phyloP scores from a whole-genome alignment of 2,329 filamentous ascomycete genomes.

The Colletotrichum tropicale region DNA sequence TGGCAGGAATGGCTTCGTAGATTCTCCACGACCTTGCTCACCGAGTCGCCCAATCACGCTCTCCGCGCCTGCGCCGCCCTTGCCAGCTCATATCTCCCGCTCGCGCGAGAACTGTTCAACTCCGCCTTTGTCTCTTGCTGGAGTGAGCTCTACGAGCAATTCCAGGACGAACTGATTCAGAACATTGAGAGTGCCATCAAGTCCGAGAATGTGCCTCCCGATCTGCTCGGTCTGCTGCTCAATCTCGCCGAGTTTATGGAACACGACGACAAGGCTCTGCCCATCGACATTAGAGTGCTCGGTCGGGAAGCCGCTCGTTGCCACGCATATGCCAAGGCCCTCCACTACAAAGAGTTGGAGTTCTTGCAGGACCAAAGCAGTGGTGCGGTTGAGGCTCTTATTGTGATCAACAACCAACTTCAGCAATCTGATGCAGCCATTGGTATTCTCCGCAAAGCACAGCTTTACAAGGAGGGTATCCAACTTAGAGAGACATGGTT shows the following conservation, averaged over 20 bases:
- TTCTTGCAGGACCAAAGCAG: constrained; percentile 98
- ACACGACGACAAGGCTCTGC: constrained; percentile 96
- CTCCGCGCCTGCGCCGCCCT: constrained; percentile 90
- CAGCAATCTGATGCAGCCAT: constrained; percentile 99
- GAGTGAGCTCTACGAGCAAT: constrained; percentile 96
- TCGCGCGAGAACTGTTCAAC: constrained; percentile 95
- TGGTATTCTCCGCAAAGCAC: constrained; percentile 93
- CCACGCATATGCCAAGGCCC: constrained; percentile 95
- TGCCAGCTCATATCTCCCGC: constrained; percentile 87
- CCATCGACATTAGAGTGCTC: constrained; percentile 94
- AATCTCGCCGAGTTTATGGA: constrained; percentile 99
- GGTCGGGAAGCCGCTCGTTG: constrained; percentile 96
- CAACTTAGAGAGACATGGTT: constrained; percentile 98
- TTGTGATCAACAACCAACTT: constrained; percentile 98
- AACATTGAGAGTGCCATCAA: constrained; percentile 96
- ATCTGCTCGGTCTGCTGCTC: constrained; percentile 90
- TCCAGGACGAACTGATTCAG: constrained; percentile 93
- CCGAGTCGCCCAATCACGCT: constrained; percentile 95
- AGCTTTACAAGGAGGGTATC: constrained; percentile 91
- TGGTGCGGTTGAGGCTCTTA: constrained; percentile 92
- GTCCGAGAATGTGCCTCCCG: constrained; percentile 93
- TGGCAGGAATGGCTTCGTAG: constrained; percentile 99
- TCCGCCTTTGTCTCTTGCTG: constrained; percentile 99
- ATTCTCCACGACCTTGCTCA: constrained; percentile 92
- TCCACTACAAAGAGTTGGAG: constrained; percentile 98